Conservation (phyloP, 2,329 filamentous ascomycete genomes). For the Pseudonectria buxi region DNA sequence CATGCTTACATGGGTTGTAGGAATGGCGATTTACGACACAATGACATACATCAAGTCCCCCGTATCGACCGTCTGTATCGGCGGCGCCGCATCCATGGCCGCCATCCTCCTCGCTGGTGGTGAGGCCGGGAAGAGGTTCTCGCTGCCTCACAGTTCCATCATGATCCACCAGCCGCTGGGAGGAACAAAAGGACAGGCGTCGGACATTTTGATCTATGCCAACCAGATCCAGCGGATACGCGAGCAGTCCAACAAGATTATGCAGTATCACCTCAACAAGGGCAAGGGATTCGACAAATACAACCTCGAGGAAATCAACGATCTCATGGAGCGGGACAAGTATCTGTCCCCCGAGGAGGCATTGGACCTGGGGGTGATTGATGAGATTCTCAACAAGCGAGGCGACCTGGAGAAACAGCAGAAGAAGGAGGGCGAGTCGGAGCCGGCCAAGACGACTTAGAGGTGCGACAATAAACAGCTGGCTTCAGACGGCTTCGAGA, state of each 20-base stretch:
- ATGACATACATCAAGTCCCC: slow-evolving; percentile 95
- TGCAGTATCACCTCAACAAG: slow-evolving; percentile 76
- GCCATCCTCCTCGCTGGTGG: slow-evolving; percentile 83
- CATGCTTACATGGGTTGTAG: slow-evolving; percentile 23
- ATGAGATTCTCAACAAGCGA: slow-evolving; percentile 73
- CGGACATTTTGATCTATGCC: slow-evolving; percentile 92
- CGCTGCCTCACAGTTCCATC: slow-evolving; percentile 85
- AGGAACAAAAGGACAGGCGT: slow-evolving; percentile 56
- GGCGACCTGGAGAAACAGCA: slow-evolving; percentile 33
- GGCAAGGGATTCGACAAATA: slow-evolving; percentile 69
- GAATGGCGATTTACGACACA: slow-evolving; percentile 91
- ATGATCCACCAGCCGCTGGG: slow-evolving; percentile 97
- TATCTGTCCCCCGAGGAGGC: slow-evolving; percentile 89
- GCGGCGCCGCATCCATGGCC: slow-evolving; percentile 93
- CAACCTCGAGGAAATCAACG: slow-evolving; percentile 76
- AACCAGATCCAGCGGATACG: slow-evolving; percentile 90
- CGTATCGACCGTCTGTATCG: slow-evolving; percentile 90
- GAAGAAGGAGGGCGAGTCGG: slow-evolving; percentile 15
- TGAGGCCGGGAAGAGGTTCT: slow-evolving; percentile 75
- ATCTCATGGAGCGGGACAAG: slow-evolving; percentile 94
- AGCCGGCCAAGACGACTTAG: slow-evolving; percentile 8
- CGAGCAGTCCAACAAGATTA: slow-evolving; percentile 83
- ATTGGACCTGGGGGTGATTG: slow-evolving; percentile 81
- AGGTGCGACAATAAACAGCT: not conserved
- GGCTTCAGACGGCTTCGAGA: not conserved